Evolutionary conservation across 495 filamentous ascomycete species (phyloP).

Genomic region (Hyaloscypha bicolor): DNA sequence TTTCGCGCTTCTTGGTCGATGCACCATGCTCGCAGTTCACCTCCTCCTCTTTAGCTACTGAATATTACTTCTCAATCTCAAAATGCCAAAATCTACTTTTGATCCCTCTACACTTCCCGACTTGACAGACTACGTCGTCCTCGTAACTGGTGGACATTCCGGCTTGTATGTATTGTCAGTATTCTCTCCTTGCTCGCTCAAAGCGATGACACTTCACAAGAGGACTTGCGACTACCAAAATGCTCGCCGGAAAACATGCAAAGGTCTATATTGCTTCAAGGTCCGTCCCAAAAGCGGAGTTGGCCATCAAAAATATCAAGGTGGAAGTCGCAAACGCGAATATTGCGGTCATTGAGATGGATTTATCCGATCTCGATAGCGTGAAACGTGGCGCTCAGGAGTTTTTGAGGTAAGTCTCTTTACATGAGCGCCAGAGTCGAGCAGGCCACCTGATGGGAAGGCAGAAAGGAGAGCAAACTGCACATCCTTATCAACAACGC

Average conservation of each 20-base stretch:
- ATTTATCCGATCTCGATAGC: slow-evolving; percentile 1
- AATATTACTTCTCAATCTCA: not conserved
- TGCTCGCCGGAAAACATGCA: not conserved
- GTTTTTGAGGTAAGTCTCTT: slow-evolving; percentile 1
- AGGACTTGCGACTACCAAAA: not conserved
- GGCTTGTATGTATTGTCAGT: not conserved
- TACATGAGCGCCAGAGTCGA: not conserved
- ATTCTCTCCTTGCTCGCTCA: too few relatives aligned
- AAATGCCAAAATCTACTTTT: not conserved
- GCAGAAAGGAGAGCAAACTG: slow-evolving; percentile 2
- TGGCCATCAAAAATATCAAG: not conserved
- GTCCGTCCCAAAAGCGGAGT: not conserved
- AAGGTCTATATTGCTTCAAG: slow-evolving; percentile 6
- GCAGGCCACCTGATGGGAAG: not conserved
- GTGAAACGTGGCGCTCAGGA: slow-evolving; percentile 8
- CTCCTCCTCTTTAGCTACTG: too few relatives aligned
- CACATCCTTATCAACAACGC: slow-evolving; percentile 9
- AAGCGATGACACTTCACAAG: not conserved
- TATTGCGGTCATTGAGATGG: slow-evolving; percentile 2
- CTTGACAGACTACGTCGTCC: slow-evolving; percentile 56
- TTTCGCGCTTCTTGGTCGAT: too few relatives aligned
- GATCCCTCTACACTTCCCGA: slow-evolving; percentile 39
- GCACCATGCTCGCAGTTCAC: too few relatives aligned
- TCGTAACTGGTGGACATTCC: slow-evolving; percentile 60
- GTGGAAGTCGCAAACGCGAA: not conserved